These are phyloP conservation scores for Diutina rugosa DNA, from an alignment of 1,139 yeast genomes.

Conservation along the genomic window DNA sequence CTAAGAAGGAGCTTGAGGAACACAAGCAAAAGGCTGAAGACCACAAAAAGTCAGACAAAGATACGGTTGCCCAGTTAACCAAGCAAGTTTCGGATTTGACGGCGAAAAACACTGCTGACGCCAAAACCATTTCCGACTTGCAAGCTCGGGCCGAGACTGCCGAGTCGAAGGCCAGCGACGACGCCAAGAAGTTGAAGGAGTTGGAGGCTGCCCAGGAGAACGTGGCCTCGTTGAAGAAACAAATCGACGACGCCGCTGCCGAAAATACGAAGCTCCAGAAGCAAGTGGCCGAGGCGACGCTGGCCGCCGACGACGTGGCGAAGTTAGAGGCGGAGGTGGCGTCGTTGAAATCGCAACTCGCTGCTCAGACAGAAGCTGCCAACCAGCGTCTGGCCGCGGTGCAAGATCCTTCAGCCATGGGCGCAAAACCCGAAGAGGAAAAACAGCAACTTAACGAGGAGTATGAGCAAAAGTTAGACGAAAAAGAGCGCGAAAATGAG, in stretches of 20 bases:
- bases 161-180: background rate
- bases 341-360: background rate
- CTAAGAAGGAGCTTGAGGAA: background rate
- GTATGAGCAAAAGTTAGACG: background rate
- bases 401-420: background rate
- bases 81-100: background rate
- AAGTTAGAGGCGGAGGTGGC: background rate
- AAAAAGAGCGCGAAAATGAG: background rate
- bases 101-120: background rate
- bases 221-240: background rate
- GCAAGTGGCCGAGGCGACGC: background rate
- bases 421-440: background rate
- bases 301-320: background rate
- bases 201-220: background rate
- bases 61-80: background rate
- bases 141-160: background rate
- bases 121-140: background rate
- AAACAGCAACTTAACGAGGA: background rate
- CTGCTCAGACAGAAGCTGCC: background rate
- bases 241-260: background rate
- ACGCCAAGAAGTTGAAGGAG: background rate
- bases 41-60: background rate
- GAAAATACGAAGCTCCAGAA: background rate
- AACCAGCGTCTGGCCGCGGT: background rate
- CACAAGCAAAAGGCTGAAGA: background rate